Base-by-base conservation (phyloP, 768 basidiomycete genomes). In the Pleurotus pulmonarius region DNA sequence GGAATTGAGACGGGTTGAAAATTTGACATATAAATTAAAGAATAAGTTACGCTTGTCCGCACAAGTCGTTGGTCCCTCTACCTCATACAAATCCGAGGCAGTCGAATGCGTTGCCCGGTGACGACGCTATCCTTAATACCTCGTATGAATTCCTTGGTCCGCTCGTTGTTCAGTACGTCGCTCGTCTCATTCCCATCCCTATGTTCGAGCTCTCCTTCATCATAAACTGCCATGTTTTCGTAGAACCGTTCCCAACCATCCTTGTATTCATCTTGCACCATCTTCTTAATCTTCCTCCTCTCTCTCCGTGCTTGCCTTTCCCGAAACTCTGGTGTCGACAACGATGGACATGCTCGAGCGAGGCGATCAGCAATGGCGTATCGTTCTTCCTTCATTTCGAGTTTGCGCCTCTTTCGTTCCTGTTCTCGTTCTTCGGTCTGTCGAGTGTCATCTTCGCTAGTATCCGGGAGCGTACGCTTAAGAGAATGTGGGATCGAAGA, bases 131-230 rank as follows among this genome's bases (percentile, higher is more conserved):
- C n/a, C 1, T 37, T 16, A 37, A 54, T 22, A n/a, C 18, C n/a
- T 20, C 29, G 15, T n/a, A 25, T 43, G 51, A 58, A 51, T 39
- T 4, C 43, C 45, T 20, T 24, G 1, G 46, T 44, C 5, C 59
- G 37, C 22, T 46, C 49, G 11, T 39, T 37, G 34, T 47, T 39
- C 46, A 48, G 5, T 4, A 7, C 51, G 29, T 18, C 22, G 16
- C 46, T 41, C n/a, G 22, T 15, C 46, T 16, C 57, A 13, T 13
- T 3, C 34, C 43, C 13, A 12, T 55, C 49, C 16, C 43, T 38
- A 37, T 11, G 64, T 6, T 61, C 40, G 67, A 70, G 71, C 70
- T 71, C 73, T 20, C 58, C 57, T 53, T 70, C 67, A 56, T 71
- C 67, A 49, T 70, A 56, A 18, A 45, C 68, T 11, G 39, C n/a